These are phyloP conservation scores for Penicillium manginii DNA, from an alignment of 495 filamentous ascomycete species.

Conservation along the genomic window DNA sequence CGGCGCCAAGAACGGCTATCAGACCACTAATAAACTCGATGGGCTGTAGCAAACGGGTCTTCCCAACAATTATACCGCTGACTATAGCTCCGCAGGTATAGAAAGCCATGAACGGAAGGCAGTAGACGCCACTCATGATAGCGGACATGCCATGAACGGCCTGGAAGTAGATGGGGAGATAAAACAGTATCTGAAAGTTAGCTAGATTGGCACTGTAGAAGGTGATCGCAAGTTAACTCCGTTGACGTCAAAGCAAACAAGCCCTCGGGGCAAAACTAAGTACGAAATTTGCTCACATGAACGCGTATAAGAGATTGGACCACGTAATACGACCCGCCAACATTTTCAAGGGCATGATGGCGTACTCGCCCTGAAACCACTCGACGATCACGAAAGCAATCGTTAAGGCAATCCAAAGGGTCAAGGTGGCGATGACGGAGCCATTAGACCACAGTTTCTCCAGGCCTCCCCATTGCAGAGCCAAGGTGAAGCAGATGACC, in stretches of 20 bases:
- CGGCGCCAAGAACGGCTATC: not conserved
- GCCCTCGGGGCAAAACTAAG: not conserved
- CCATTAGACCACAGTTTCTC: conserved; percentile 55
- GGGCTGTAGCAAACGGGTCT: not conserved
- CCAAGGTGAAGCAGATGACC: conserved; percentile 61
- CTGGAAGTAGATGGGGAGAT: conserved; percentile 69
- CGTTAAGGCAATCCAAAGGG: conserved; percentile 36
- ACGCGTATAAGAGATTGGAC: not conserved
- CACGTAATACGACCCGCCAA: conserved; percentile 32
- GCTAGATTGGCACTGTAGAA: conserved; percentile 40
- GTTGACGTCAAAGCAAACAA: not conserved
- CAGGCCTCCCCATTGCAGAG: conserved; percentile 66
- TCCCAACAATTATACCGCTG: not conserved
- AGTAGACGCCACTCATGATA: conserved; percentile 52
- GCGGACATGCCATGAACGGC: conserved; percentile 48
- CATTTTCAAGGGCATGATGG: conserved; percentile 41
- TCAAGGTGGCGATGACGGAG: conserved; percentile 49
- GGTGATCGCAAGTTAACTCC: conserved; percentile 6
- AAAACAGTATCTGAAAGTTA: conserved; percentile 59
- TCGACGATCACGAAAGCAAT: conserved; percentile 34
- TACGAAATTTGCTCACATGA: not conserved
- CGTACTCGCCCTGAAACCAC: conserved; percentile 40
- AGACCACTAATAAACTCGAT: not conserved
- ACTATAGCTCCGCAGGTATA: not conserved
- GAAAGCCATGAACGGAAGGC: conserved; percentile 43